phyloP scores from a whole-genome alignment of 2,329 filamentous ascomycete genomes.

The Beauveria medogensis region DNA sequence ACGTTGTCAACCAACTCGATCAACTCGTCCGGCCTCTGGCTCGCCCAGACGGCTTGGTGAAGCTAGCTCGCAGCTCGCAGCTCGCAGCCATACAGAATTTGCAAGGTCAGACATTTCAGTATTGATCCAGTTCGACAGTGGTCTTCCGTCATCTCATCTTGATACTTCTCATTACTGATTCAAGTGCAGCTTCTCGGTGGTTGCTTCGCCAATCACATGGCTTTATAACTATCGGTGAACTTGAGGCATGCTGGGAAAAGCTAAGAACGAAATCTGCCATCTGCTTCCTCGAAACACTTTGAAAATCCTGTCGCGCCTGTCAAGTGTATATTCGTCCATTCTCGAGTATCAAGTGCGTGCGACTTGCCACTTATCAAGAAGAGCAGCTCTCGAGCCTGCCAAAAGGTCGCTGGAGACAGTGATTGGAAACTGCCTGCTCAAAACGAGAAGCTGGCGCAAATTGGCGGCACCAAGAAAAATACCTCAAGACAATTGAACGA shows the following conservation, averaged over 20 bases:
- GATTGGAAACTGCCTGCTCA: no score
- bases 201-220: neutral
- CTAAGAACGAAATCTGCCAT: neutral
- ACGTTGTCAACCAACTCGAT: neutral
- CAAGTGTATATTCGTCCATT: neutral
- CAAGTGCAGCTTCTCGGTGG: neutral
- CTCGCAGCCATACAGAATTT: neutral
- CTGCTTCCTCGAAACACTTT: neutral
- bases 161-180: no score
- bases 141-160: no score
- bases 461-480: neutral
- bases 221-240: neutral
- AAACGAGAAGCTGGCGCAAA: neutral
- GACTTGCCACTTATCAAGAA: neutral
- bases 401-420: neutral
- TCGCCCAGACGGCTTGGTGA: neutral
- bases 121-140: neutral
- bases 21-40: neutral
- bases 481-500: neutral
- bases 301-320: neutral
- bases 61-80: neutral
- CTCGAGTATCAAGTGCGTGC: conserved; percentile 1
- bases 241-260: neutral
- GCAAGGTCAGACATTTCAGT: neutral
- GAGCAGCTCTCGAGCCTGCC: neutral